Evolutionary conservation across 1,284 basidiomycete species (phyloP).

Genomic region (Sanghuangporus sanghuang): DNA sequence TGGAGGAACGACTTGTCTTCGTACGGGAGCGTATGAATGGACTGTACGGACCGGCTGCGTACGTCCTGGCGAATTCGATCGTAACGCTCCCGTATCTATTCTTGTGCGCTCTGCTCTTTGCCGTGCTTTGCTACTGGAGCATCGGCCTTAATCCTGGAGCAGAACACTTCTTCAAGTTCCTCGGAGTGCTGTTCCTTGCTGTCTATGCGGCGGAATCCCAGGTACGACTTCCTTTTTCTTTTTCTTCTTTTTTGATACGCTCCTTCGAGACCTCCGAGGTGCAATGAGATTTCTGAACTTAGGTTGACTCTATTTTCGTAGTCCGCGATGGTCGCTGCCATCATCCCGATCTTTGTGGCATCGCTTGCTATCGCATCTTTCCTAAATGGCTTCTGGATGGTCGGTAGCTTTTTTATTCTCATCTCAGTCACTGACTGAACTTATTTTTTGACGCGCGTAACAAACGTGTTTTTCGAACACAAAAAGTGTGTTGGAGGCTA

Average conservation of each 20-base stretch:
- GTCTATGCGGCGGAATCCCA: constrained; percentile 55
- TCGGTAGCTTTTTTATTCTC: constrained; percentile 21
- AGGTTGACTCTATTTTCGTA: not conserved
- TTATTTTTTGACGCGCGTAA: not conserved
- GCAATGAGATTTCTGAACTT: not conserved
- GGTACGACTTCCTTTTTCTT: constrained; percentile 19
- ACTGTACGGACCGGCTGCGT: constrained; percentile 49
- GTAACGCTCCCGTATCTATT: constrained; percentile 56
- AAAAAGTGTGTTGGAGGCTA: constrained; percentile 31
- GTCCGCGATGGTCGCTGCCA: constrained; percentile 44
- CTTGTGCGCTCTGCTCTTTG: constrained; percentile 44
- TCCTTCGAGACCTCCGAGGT: not conserved
- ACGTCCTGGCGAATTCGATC: constrained; percentile 49
- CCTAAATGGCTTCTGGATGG: constrained; percentile 63
- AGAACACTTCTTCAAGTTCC: constrained; percentile 47
- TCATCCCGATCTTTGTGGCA: constrained; percentile 56
- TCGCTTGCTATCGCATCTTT: constrained; percentile 53
- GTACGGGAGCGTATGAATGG: constrained; percentile 49
- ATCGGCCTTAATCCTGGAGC: constrained; percentile 46
- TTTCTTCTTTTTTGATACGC: not conserved
- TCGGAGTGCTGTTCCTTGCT: constrained; percentile 51
- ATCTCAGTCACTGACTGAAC: not conserved
- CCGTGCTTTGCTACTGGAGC: constrained; percentile 36
- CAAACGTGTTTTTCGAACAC: not conserved
- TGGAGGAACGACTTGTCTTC: constrained; percentile 50